A percentile compares a stretch with the other conserved stretches of the same genome.
Conservation (phyloP, 192 early-diverging fungal species). For the Coemansia interrupta region DNA sequence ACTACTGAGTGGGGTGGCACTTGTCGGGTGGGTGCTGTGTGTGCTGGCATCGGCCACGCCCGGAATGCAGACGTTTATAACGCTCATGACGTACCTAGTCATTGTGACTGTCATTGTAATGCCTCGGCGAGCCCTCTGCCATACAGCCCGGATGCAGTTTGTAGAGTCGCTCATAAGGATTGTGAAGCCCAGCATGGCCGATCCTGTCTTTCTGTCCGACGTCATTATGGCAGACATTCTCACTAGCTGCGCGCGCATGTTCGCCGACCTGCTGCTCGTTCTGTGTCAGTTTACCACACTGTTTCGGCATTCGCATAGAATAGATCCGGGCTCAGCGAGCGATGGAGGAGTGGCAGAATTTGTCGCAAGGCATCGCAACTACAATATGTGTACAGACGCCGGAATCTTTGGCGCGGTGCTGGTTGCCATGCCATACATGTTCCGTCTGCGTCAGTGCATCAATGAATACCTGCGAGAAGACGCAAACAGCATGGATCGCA, state of each 20-base stretch:
- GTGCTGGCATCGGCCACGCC: conserved; percentile 9
- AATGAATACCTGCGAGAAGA: conserved; percentile 41
- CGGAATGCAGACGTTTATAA: conserved; percentile 14
- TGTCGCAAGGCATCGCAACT: conserved; percentile 6
- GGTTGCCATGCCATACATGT: conserved; percentile 40
- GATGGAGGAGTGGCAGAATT: conserved; percentile 7
- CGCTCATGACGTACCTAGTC: conserved; percentile 31
- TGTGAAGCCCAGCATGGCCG: conserved; percentile 31
- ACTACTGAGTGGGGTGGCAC: conserved; percentile 13
- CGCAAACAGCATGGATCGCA: conserved; percentile 31
- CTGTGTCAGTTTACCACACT: conserved; percentile 57
- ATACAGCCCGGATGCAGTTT: conserved; percentile 41
- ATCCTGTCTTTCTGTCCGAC: conserved; percentile 67
- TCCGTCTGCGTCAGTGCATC: conserved; percentile 53
- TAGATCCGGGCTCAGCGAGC: background rate
- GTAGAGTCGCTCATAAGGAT: conserved; percentile 33
- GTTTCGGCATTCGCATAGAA: conserved; percentile 17
- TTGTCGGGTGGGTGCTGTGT: conserved; percentile 29
- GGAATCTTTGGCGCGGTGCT: conserved; percentile 26
- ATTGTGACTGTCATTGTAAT: conserved; percentile 18
- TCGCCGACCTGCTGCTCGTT: conserved; percentile 70
- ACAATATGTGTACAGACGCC: conserved; percentile 13
- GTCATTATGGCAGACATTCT: conserved; percentile 92
- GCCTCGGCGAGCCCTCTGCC: conserved; percentile 34
- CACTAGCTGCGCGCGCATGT: conserved; percentile 86